Conservation (phyloP, 176 grass and related monocot species). For the Oryza longistaminata region DNA sequence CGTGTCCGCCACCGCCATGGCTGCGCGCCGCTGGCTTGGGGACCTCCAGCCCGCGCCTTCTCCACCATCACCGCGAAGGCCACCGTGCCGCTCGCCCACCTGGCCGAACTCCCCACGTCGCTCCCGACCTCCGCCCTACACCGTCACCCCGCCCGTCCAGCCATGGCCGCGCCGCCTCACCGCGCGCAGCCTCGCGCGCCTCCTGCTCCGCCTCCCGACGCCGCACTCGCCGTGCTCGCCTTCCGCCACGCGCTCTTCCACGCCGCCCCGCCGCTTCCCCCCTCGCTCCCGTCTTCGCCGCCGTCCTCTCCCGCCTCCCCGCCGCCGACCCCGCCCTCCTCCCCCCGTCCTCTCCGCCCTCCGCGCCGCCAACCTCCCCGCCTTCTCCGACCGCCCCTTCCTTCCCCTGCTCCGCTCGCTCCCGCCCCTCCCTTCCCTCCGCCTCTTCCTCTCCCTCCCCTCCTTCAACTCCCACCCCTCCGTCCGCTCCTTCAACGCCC, state of each 20-base stretch:
- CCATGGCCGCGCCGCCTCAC: slow-evolving; percentile 50
- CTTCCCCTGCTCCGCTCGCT: slow-evolving; percentile 59
- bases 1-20: slow-evolving; percentile 19
- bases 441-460: slow-evolving; percentile 72
- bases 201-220: slow-evolving; percentile 42
- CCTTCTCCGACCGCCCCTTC: slow-evolving; percentile 59
- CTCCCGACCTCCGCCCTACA: slow-evolving; percentile 42
- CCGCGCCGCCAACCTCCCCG: slow-evolving; percentile 42
- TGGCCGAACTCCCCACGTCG: slow-evolving; percentile 24
- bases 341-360: slow-evolving; percentile 53
- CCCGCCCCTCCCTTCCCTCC: slow-evolving; percentile 55
- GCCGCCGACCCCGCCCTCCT: slow-evolving; percentile 36
- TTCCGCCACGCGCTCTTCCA: slow-evolving; percentile 53
- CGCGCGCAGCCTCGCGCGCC: slow-evolving; percentile 18
- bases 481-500: slow-evolving; percentile 74
- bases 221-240: slow-evolving; percentile 27
- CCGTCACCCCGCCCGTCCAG: slow-evolving; percentile 41
- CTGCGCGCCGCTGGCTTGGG: not conserved
- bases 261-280: slow-evolving; percentile 16
- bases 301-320: slow-evolving; percentile 44
- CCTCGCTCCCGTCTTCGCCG: slow-evolving; percentile 37
- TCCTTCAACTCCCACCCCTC: slow-evolving; percentile 62
- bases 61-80: slow-evolving; percentile 16
- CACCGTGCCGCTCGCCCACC: slow-evolving; percentile 45
- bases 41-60: slow-evolving; percentile 9